A percentile compares a stretch with the other conserved stretches of the same genome.
These are phyloP conservation scores for Penicillium soppii DNA, from an alignment of 495 filamentous ascomycete genomes.

Conservation along the genomic window DNA sequence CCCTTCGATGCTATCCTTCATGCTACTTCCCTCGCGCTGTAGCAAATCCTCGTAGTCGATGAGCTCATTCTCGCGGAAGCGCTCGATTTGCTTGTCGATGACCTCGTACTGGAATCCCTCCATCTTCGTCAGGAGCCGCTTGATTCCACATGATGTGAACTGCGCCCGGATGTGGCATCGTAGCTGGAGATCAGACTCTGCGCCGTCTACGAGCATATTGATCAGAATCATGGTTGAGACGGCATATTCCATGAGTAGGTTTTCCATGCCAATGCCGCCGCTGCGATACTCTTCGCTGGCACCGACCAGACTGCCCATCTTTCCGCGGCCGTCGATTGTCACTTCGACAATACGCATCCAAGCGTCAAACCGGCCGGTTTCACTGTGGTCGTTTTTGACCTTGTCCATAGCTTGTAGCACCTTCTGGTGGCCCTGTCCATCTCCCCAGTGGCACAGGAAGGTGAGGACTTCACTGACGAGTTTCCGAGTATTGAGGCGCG, in stretches of 20 bases:
- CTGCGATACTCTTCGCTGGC: slow-evolving; percentile 96
- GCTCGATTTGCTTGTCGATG: slow-evolving; percentile 97
- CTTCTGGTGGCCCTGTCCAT: slow-evolving; percentile 91
- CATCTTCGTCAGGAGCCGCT: slow-evolving; percentile 94
- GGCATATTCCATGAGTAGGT: slow-evolving; percentile 97
- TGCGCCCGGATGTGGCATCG: slow-evolving; percentile 93
- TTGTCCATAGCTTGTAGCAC: slow-evolving; percentile 92
- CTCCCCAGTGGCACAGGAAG: slow-evolving; percentile 94
- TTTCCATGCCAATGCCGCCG: slow-evolving; percentile 98
- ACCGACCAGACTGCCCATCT: slow-evolving; percentile 96
- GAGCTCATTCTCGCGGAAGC: slow-evolving; percentile 88
- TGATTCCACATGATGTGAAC: slow-evolving; percentile 94
- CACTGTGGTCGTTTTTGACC: slow-evolving; percentile 83
- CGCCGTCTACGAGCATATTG: slow-evolving; percentile 94
- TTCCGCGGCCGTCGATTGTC: slow-evolving; percentile 92
- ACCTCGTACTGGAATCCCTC: slow-evolving; percentile 97
- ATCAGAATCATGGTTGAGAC: slow-evolving; percentile 92
- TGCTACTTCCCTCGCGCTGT: slow-evolving; percentile 84
- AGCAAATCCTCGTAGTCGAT: slow-evolving; percentile 98
- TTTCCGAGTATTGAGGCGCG: slow-evolving; percentile 87
- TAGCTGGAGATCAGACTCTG: slow-evolving; percentile 83
- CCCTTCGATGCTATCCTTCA: slow-evolving; percentile 85
- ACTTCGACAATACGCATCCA: slow-evolving; percentile 99
- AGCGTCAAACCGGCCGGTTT: slow-evolving; percentile 95
- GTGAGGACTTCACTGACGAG: slow-evolving; percentile 95